These are phyloP conservation scores for Saturnispora gosingensis DNA, from an alignment of 805 yeast species.

Conservation along the genomic window DNA sequence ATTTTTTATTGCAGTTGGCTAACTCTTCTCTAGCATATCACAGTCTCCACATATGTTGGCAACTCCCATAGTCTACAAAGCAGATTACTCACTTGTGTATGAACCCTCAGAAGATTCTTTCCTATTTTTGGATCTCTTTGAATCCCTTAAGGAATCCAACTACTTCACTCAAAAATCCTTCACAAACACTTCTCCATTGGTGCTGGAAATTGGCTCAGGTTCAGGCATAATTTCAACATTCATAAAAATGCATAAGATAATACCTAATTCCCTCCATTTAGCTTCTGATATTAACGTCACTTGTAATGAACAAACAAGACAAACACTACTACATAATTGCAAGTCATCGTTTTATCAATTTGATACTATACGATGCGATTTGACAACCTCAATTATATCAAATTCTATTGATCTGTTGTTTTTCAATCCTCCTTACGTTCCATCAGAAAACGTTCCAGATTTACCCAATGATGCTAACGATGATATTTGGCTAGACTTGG, in stretches of 20 bases:
- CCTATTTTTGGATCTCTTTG: slow-evolving; percentile 72
- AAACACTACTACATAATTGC: slow-evolving; percentile 29
- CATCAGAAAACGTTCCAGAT: slow-evolving; percentile 66
- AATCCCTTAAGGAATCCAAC: slow-evolving; percentile 35
- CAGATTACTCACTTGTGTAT: slow-evolving; percentile 67
- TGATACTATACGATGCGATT: slow-evolving; percentile 48
- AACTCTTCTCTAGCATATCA: not conserved
- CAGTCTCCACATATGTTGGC: slow-evolving; percentile 47
- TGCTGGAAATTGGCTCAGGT: slow-evolving; percentile 85
- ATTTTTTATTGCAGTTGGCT: not conserved
- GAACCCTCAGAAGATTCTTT: slow-evolving; percentile 95
- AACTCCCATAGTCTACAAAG: slow-evolving; percentile 54
- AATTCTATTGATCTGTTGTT: slow-evolving; percentile 58
- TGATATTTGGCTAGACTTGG: slow-evolving; percentile 78
- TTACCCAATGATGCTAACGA: slow-evolving; percentile 38
- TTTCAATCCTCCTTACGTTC: slow-evolving; percentile 97
- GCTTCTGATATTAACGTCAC: slow-evolving; percentile 78
- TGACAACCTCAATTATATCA: slow-evolving; percentile 41
- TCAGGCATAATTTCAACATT: slow-evolving; percentile 85
- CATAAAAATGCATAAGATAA: slow-evolving; percentile 41
- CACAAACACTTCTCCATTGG: slow-evolving; percentile 35
- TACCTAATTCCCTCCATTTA: slow-evolving; percentile 44
- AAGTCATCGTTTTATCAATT: slow-evolving; percentile 18
- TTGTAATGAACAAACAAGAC: slow-evolving; percentile 49
- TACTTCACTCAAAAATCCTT: slow-evolving; percentile 25